phyloP scores from a whole-genome alignment of 2,329 filamentous ascomycete genomes.

The Polychaeton citri region DNA sequence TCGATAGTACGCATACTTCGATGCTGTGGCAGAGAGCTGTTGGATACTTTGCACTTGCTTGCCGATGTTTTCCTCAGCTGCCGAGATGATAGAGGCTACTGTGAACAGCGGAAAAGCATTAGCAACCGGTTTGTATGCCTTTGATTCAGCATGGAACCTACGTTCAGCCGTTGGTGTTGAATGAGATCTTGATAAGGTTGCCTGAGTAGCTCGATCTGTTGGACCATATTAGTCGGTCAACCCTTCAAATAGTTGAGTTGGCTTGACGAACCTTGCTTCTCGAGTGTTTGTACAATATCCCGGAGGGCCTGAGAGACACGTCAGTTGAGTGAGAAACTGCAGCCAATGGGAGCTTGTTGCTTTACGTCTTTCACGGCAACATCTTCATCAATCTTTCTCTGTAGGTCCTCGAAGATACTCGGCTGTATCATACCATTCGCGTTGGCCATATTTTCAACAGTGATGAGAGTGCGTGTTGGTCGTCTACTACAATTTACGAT shows the following conservation, averaged over 20 bases:
- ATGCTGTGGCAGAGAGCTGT: conserved; percentile 59
- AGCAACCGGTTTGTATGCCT: not conserved
- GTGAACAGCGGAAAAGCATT: conserved; percentile 3
- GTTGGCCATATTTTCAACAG: conserved; percentile 14
- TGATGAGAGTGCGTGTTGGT: no score
- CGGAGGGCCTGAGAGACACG: conserved; percentile 68
- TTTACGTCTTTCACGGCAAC: conserved; percentile 59
- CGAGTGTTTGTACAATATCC: conserved; percentile 67
- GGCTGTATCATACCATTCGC: conserved; percentile 53
- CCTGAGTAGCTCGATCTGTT: conserved; percentile 60
- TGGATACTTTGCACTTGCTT: conserved; percentile 58
- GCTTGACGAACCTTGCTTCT: conserved; percentile 49
- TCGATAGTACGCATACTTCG: conserved; percentile 92
- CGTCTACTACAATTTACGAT: no score
- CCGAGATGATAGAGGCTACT: conserved; percentile 57
- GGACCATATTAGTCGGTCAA: not conserved
- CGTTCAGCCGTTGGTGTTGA: conserved; percentile 59
- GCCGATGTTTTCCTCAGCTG: conserved; percentile 56
- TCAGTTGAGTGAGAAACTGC: no score
- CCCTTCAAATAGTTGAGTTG: not conserved
- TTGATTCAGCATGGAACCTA: conserved; percentile 25
- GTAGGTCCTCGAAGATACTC: conserved; percentile 74
- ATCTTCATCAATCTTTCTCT: conserved; percentile 83
- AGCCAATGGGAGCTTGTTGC: no score
- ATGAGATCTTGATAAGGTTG: conserved; percentile 77